phyloP scores from a whole-genome alignment of 2,329 filamentous ascomycete genomes.

The Pleoardoris graminearum region DNA sequence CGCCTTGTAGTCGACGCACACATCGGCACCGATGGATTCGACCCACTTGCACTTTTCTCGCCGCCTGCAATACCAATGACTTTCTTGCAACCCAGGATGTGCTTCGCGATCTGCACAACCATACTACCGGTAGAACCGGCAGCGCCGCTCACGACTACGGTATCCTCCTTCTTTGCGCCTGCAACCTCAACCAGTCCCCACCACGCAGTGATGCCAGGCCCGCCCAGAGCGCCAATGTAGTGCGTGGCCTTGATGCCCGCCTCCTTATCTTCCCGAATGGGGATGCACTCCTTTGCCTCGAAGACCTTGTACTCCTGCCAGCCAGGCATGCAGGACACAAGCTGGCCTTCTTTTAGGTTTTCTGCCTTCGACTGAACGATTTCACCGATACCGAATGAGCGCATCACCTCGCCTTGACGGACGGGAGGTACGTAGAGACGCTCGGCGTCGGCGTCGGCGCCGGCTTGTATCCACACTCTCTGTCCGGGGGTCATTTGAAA shows the following conservation, averaged over 20 bases:
- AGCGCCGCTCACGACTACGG: constrained; percentile 75
- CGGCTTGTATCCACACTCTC: constrained; percentile 54
- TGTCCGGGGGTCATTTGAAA: constrained; percentile 60
- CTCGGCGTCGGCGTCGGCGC: constrained; percentile 41
- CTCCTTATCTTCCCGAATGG: constrained; percentile 35
- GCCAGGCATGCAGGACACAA: constrained; percentile 58
- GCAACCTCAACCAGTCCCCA: constrained; percentile 72
- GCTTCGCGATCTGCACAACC: constrained; percentile 61
- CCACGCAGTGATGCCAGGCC: constrained; percentile 70
- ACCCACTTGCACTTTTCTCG: constrained; percentile 59
- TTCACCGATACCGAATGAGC: constrained; percentile 62
- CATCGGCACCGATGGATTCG: constrained; percentile 56
- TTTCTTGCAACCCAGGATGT: constrained; percentile 51
- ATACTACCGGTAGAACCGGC: constrained; percentile 78
- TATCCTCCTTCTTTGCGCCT: constrained; percentile 66
- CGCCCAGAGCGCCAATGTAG: constrained; percentile 53
- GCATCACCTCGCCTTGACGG: constrained; percentile 59
- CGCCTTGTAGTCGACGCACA: constrained; percentile 60
- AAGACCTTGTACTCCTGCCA: constrained; percentile 69
- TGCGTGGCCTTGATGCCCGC: constrained; percentile 48
- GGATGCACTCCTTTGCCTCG: constrained; percentile 37
- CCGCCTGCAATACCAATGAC: constrained; percentile 59
- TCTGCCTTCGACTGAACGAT: constrained; percentile 62
- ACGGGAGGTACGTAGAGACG: constrained; percentile 55
- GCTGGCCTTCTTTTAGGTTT: constrained; percentile 59